Evolutionary conservation across 2,329 filamentous ascomycete genomes (phyloP).

Genomic region (Talaromyces rugulosus): DNA sequence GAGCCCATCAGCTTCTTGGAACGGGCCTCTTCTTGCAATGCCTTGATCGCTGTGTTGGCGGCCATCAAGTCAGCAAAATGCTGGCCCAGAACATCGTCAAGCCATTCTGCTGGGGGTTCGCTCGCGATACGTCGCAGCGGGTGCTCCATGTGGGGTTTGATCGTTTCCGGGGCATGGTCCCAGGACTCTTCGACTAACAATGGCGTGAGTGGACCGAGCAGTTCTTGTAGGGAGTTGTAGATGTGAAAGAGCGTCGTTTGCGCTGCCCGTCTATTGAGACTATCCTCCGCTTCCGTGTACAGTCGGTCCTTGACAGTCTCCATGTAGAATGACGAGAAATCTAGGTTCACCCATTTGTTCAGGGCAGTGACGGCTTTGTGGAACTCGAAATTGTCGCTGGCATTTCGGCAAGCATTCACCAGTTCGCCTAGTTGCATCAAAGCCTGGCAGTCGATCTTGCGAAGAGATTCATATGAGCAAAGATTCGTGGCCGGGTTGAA

Average conservation of each 20-base stretch:
- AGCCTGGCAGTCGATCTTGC: slow-evolving; percentile 68
- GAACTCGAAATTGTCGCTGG: slow-evolving; percentile 73
- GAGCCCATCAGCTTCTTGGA: slow-evolving; percentile 69
- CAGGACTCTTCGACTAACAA: slow-evolving; percentile 84
- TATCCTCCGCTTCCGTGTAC: slow-evolving; percentile 73
- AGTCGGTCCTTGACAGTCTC: slow-evolving; percentile 88
- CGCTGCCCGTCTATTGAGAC: slow-evolving; percentile 54
- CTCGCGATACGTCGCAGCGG: slow-evolving; percentile 39
- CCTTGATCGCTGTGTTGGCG: slow-evolving; percentile 66
- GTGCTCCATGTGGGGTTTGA: slow-evolving; percentile 50
- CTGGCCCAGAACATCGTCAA: slow-evolving; percentile 46
- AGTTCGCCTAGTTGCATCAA: slow-evolving; percentile 67
- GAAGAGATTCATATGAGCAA: slow-evolving; percentile 47
- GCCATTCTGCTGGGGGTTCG: slow-evolving; percentile 29
- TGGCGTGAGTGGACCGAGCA: slow-evolving; percentile 78
- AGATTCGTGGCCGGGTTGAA: slow-evolving; percentile 40
- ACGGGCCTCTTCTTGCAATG: slow-evolving; percentile 69
- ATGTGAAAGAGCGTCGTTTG: slow-evolving; percentile 59
- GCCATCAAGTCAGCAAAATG: slow-evolving; percentile 40
- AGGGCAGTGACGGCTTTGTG: slow-evolving; percentile 69
- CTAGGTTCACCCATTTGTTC: slow-evolving; percentile 75
- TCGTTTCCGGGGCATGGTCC: slow-evolving; percentile 66
- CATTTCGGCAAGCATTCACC: slow-evolving; percentile 59
- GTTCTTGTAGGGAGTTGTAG: slow-evolving; percentile 67
- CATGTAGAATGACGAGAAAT: slow-evolving; percentile 90